Percentiles rank a stretch among this genome's conserved stretches.
These are phyloP conservation scores for Circinella umbellata DNA, from an alignment of 371 early-diverging fungal species.

Conservation along the genomic window DNA sequence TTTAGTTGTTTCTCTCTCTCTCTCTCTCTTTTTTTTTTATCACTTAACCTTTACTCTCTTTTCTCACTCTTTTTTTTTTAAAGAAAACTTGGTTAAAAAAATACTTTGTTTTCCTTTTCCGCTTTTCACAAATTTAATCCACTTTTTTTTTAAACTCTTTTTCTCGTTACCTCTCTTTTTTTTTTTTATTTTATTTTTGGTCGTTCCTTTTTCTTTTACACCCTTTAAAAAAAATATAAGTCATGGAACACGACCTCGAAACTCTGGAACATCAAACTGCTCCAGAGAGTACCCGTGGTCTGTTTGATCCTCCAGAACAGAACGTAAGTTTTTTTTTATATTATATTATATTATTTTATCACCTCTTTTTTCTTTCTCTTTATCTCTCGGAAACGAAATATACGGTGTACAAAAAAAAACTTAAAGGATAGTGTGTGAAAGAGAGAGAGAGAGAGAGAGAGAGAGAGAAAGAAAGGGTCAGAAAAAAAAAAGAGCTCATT, in stretches of 20 bases:
- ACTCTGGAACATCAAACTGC: conserved; percentile 57
- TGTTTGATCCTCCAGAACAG: conserved; percentile 49
- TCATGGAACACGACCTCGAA: conserved; percentile 38
- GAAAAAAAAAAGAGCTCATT: too few relatives aligned
- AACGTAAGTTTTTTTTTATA: conserved; percentile 21
- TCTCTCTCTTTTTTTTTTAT: neutral
- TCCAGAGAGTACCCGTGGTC: conserved; percentile 56
- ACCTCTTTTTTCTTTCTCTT: neutral
- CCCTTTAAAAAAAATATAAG: conserved; percentile 17
- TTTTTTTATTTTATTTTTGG: conserved; percentile 1
- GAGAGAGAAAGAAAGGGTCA: too few relatives aligned
- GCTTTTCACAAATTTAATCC: neutral
- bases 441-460: too few relatives aligned
- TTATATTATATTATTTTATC: neutral
- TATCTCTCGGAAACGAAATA: too few relatives aligned
- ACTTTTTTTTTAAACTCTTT: conserved; percentile 23
- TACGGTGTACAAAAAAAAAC: too few relatives aligned
- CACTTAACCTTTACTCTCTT: neutral
- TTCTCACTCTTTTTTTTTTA: conserved; percentile 13
- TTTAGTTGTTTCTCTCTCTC: neutral
- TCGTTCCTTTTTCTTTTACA: conserved; percentile 28
- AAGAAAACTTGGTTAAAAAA: conserved; percentile 1
- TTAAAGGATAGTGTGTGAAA: too few relatives aligned
- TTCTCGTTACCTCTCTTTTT: conserved; percentile 16
- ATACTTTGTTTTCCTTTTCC: conserved; percentile 20